Evolutionary conservation across 306 rosid genomes (phyloP), one percentile per base, ranked within the genome.

Genomic region (Prunus mume): DNA sequence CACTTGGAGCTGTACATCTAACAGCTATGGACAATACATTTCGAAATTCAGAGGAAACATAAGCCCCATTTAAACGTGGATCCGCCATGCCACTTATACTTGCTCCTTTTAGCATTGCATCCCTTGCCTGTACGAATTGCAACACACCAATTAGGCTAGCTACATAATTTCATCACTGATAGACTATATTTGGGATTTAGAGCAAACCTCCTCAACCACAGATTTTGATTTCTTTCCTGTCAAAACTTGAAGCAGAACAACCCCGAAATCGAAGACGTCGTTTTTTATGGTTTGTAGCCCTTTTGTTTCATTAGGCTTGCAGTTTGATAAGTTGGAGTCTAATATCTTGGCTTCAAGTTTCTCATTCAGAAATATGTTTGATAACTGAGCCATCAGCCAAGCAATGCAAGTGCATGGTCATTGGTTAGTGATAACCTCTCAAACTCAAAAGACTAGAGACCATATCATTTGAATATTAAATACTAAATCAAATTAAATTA

Each of bases 11-110:
- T 30, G 67, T 62, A 24, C 41, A 62, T 28, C 11, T 1, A 62
- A 62, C 67, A 17, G 43, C 67, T 6, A 62, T 28, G 20, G 43
- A 30, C 43, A 62, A 13, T 17, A 28, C 43, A 15, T 62, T 62
- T 62, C 43, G 67, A 28, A 62, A 62, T 62, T 62, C 67, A 62
- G 67, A 28, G 67, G 67, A 15, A 62, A 62, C 67, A 62, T 62
- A 61, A 61, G 66, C 66, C 41, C 66, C 66, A 61, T 61, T 61
- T 28, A 61, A 61, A 38, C 66, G 3, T 2, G 66, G 66, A 62
- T 62, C 43, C 43, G 41, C 67, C 67, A 14, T 62, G 43, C 19
- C 67, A 6, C 67, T 62, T 28, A 61, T 28, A 28, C 43, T 61
- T 2, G n/a, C 66, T 61, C 66, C 66, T 61, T 14, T 61, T 6